A percentile compares a stretch with the other conserved stretches of the same genome.
Evolutionary conservation across 176 grass and related monocot species (phyloP).

Genomic region (Musa schizocarpa): DNA sequence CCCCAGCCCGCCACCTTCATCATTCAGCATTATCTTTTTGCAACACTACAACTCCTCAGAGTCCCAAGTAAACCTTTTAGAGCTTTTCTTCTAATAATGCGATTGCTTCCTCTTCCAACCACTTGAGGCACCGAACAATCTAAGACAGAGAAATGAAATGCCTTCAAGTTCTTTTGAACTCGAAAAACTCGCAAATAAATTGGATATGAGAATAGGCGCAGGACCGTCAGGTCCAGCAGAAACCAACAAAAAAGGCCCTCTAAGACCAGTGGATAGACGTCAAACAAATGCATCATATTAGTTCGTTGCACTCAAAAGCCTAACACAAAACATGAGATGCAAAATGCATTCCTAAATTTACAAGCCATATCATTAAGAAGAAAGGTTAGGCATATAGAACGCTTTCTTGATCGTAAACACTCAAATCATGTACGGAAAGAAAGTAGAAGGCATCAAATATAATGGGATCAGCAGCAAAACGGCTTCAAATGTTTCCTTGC

Average conservation of each 20-base stretch:
- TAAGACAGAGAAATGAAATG: background rate
- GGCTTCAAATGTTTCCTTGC: background rate
- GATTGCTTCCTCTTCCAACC: background rate
- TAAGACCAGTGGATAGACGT: background rate
- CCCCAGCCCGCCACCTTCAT: slow-evolving; percentile 17
- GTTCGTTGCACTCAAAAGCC: background rate
- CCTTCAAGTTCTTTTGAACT: no score
- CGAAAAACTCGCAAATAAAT: no score
- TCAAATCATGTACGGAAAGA: background rate
- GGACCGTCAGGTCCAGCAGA: no score
- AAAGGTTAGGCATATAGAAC: background rate
- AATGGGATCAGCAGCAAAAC: background rate
- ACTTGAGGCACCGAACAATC: background rate
- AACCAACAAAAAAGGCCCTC: background rate
- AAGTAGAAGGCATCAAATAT: background rate
- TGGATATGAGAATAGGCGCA: no score
- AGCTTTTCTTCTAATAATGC: background rate
- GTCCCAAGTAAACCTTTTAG: background rate
- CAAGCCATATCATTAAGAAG: background rate
- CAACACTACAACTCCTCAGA: background rate
- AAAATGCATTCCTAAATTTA: background rate
- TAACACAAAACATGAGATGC: background rate
- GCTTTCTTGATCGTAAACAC: background rate
- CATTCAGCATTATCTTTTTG: slow-evolving; percentile 21
- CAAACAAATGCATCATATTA: background rate